Evolutionary conservation across 176 grass and related monocot species (phyloP).

Genomic region (Triticum timopheevii): DNA sequence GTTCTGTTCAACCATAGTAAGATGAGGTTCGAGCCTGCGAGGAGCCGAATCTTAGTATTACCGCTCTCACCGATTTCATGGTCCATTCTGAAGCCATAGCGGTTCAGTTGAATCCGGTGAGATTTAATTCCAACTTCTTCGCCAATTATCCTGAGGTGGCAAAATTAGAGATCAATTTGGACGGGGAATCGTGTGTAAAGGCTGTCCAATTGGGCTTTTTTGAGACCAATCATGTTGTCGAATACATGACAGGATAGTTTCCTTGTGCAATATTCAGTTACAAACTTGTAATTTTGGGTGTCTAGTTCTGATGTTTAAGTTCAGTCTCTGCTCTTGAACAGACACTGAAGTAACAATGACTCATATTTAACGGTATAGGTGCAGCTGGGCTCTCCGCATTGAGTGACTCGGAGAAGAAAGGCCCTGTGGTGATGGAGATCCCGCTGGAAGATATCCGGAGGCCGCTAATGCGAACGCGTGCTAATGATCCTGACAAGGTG

Average conservation of each 20-base stretch:
- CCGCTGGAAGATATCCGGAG: conserved; percentile 74
- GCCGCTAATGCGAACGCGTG: conserved; percentile 77
- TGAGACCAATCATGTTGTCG: not conserved
- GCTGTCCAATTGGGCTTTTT: too few relatives aligned
- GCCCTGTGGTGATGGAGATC: conserved; percentile 76
- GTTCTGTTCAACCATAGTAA: not conserved
- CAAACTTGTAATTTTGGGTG: not conserved
- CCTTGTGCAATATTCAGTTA: not conserved
- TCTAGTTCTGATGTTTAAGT: not conserved
- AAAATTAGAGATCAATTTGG: not conserved
- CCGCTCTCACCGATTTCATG: not conserved
- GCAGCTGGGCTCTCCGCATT: conserved; percentile 14
- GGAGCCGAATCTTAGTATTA: not conserved
- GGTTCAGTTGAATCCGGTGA: not conserved
- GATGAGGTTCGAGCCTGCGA: not conserved
- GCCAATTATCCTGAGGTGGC: not conserved
- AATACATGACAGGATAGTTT: not conserved
- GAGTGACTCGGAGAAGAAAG: conserved; percentile 47
- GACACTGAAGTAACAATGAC: not conserved
- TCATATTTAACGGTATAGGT: conserved; percentile 14
- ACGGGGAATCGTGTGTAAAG: too few relatives aligned
- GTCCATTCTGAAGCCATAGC: not conserved
- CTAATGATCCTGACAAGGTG: conserved; percentile 84
- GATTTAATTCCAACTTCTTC: not conserved
- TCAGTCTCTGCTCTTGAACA: not conserved